Evolutionary conservation across 345 rosid species (phyloP).

Genomic region (Psidium friedrichsthalianum): DNA sequence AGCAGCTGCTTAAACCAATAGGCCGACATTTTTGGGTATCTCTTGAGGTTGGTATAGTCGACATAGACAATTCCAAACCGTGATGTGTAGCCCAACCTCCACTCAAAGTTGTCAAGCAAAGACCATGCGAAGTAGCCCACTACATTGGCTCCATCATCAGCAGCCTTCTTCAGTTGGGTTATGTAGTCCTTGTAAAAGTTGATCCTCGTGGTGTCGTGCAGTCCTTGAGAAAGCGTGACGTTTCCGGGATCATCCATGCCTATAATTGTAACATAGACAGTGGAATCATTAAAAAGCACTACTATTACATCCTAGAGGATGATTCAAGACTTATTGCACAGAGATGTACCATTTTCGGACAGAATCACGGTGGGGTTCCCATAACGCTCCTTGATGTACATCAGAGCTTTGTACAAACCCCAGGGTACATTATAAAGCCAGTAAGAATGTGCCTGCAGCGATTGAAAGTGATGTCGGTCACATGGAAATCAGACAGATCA

Average conservation of each 20-base stretch:
- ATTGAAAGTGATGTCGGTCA: neutral
- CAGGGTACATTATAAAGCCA: conserved; percentile 97
- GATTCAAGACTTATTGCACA: neutral
- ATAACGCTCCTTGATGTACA: conserved; percentile 75
- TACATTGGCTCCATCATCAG: conserved; percentile 73
- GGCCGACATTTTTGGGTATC: conserved; percentile 92
- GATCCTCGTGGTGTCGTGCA: conserved; percentile 74
- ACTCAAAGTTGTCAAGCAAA: conserved; percentile 90
- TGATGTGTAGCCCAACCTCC: conserved; percentile 88
- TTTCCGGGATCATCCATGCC: conserved; percentile 95
- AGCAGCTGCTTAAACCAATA: conserved; percentile 75
- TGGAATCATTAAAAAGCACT: accelerated
- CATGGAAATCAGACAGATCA: neutral
- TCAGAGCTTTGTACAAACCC: conserved; percentile 87
- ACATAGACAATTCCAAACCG: conserved; percentile 92
- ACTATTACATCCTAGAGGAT: neutral
- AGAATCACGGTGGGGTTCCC: conserved; percentile 82
- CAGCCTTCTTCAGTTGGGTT: conserved; percentile 76
- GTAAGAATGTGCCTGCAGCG: conserved; percentile 58
- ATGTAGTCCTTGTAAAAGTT: conserved; percentile 61
- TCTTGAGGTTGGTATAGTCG: conserved; percentile 53
- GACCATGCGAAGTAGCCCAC: conserved; percentile 94
- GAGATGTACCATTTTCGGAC: conserved; percentile 69
- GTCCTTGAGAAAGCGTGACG: conserved; percentile 51
- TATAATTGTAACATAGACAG: neutral